phyloP scores from a whole-genome alignment of 2,329 filamentous ascomycete genomes.

The Monosporascus sp. region DNA sequence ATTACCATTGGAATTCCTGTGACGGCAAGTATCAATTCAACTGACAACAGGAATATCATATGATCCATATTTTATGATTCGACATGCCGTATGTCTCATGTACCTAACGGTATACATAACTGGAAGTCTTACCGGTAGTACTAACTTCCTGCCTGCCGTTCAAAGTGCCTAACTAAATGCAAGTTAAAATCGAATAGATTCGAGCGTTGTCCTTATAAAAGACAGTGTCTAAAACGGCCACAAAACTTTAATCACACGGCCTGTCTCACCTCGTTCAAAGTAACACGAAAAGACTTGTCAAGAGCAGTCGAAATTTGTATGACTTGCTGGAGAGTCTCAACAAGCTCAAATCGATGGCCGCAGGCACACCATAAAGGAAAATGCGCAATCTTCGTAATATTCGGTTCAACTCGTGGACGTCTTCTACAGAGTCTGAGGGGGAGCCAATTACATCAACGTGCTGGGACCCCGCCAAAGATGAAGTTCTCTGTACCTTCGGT shows the following conservation, averaged over 20 bases:
- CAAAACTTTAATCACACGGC: not conserved
- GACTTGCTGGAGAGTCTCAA: not conserved
- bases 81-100: not conserved
- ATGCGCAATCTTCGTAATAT: constrained; percentile 91
- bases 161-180: no score
- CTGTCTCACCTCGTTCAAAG: not conserved
- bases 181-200: no score
- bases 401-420: constrained; percentile 60
- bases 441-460: constrained; percentile 68
- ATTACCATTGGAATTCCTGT: not conserved
- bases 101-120: not conserved
- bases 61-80: not conserved
- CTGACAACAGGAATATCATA: not conserved
- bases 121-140: not conserved
- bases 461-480: constrained; percentile 78
- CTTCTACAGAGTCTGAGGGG: constrained; percentile 40
- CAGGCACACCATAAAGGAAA: constrained; percentile 16
- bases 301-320: no score
- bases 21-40: not conserved
- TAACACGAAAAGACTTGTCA: not conserved
- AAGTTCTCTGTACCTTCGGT: constrained; percentile 78
- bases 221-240: not conserved
- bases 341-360: not conserved
- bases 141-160: not conserved
- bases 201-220: not conserved